Evolutionary conservation across 306 rosid genomes (phyloP).

Genomic region (Pterocarpus santalinus): DNA sequence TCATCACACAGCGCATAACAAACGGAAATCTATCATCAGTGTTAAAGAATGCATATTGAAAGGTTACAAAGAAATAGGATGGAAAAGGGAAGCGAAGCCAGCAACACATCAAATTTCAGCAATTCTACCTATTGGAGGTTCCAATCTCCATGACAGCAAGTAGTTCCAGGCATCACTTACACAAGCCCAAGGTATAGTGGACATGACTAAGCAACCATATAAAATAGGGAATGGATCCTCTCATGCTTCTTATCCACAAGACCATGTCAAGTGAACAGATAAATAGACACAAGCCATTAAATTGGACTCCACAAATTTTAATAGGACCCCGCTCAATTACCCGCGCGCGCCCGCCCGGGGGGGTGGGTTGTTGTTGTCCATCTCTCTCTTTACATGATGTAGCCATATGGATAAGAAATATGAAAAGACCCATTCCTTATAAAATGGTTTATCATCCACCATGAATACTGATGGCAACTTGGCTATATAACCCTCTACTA

Average conservation of each 20-base stretch:
- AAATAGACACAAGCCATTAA: background rate
- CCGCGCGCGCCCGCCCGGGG: too few relatives aligned
- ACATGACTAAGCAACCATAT: background rate
- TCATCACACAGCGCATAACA: slow-evolving; percentile 10
- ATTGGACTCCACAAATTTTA: background rate
- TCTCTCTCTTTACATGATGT: background rate
- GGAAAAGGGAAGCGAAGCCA: slow-evolving; percentile 32
- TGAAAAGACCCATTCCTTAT: background rate
- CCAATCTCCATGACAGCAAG: slow-evolving; percentile 2
- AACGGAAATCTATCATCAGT: background rate
- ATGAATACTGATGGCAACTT: background rate
- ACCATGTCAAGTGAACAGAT: background rate
- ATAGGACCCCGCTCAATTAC: background rate
- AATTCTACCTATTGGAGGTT: slow-evolving; percentile 23
- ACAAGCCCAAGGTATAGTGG: background rate
- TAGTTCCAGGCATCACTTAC: background rate
- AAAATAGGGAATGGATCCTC: background rate
- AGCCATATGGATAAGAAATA: background rate
- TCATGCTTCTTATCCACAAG: background rate
- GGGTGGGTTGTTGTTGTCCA: background rate
- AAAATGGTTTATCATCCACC: slow-evolving; percentile 26
- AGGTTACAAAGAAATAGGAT: background rate
- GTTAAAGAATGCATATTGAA: background rate
- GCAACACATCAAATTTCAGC: background rate
- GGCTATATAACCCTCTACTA: slow-evolving; percentile 1